Conservation (phyloP, 148 eudicot genomes). For the Beta vulgaris region DNA sequence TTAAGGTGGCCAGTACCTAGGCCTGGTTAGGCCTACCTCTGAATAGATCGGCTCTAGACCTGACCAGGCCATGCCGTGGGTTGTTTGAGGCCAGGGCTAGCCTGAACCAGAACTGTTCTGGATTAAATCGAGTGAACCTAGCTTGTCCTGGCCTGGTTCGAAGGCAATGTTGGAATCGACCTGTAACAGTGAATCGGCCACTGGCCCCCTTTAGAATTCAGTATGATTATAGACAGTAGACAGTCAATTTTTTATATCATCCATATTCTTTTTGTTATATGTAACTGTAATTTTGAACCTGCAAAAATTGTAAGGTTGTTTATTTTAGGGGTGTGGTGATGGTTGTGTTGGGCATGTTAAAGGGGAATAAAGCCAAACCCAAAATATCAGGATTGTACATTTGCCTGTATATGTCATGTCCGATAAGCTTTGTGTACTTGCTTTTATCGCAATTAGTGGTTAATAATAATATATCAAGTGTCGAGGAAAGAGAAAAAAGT, state of each 20-base stretch:
- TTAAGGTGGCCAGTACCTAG: not conserved
- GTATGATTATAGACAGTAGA: slow-evolving; percentile 8
- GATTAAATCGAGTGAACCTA: not conserved
- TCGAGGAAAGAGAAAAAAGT: no score
- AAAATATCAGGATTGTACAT: not conserved
- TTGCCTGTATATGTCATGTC: not conserved
- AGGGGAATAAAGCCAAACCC: not conserved
- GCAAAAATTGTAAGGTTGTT: not conserved
- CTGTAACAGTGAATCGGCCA: not conserved
- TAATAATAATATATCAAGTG: not conserved
- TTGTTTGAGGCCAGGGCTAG: not conserved
- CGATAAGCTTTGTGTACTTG: no score
- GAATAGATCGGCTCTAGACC: not conserved
- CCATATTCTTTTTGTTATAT: not conserved
- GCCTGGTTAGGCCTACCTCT: not conserved
- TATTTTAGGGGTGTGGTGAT: not conserved
- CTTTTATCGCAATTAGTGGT: not conserved
- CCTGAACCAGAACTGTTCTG: not conserved
- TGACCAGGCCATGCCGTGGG: not conserved
- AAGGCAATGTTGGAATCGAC: not conserved
- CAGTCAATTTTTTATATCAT: not conserved
- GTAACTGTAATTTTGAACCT: not conserved
- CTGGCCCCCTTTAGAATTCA: not conserved
- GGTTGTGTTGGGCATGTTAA: not conserved
- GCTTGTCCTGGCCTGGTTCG: not conserved